Percentiles rank a stretch among this genome's conserved stretches.
Conservation (phyloP, 257 asterid species). For the Rehmannia glutinosa region DNA sequence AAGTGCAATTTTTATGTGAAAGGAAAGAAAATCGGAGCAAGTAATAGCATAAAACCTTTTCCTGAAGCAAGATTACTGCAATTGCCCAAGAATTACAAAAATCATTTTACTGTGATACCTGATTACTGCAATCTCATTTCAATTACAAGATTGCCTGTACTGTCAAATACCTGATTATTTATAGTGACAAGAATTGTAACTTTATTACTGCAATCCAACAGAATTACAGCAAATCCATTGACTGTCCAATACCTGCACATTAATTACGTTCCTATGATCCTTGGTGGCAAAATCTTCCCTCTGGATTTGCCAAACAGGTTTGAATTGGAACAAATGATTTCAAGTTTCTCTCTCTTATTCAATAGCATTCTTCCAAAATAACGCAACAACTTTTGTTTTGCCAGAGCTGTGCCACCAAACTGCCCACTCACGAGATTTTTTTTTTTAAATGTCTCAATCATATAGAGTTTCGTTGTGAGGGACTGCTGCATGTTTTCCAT, state of each 20-base stretch:
- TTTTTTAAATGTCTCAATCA: not conserved
- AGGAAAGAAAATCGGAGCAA: not conserved
- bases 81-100: not conserved
- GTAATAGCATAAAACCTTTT: too few species aligned
- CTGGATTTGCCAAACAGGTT: not conserved
- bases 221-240: not conserved
- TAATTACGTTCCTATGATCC: not conserved
- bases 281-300: not conserved
- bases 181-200: not conserved
- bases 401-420: slow-evolving; percentile 10
- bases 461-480: not conserved
- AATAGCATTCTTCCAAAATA: slow-evolving; percentile 12
- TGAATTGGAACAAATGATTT: not conserved
- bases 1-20: not conserved
- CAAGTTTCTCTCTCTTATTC: slow-evolving; percentile 9
- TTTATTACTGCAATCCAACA: not conserved
- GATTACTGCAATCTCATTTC: slow-evolving; percentile 3
- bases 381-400: slow-evolving; percentile 1
- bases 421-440: not conserved
- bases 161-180: not conserved
- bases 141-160: not conserved
- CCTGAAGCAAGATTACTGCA: slow-evolving; percentile 2
- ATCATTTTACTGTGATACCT: not conserved
- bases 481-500: not conserved
- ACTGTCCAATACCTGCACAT: slow-evolving; percentile 1